Evolutionary conservation across 2,329 filamentous ascomycete species (phyloP).

Genomic region (Phyllosticta capitalensis): DNA sequence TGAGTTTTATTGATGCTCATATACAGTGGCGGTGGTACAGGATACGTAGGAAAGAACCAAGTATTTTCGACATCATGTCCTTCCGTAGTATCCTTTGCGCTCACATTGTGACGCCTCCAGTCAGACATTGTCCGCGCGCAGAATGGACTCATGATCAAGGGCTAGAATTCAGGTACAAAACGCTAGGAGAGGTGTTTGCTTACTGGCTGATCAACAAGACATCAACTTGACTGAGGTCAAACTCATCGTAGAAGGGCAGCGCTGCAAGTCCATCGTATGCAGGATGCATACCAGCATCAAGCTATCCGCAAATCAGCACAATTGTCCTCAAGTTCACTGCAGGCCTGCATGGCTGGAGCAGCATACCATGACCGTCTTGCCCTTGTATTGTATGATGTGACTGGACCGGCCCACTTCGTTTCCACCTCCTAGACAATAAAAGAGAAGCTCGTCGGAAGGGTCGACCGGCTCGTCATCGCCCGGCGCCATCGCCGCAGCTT

Average conservation of each 20-base stretch:
- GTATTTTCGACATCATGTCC: conserved; percentile 7
- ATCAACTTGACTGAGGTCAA: conserved; percentile 94
- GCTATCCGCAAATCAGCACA: conserved; percentile 42
- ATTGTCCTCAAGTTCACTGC: background rate
- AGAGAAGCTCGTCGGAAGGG: conserved; percentile 87
- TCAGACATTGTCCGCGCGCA: background rate
- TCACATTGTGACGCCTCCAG: background rate
- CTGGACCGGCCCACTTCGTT: conserved; percentile 97
- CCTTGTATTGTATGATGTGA: conserved; percentile 98
- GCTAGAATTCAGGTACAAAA: conserved; percentile 9
- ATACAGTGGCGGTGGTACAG: conserved; percentile 11
- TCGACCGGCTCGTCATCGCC: conserved; percentile 77
- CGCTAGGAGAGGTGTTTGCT: conserved; percentile 38
- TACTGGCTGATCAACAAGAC: conserved; percentile 99
- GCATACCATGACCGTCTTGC: conserved; percentile 94
- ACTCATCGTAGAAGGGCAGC: conserved; percentile 96
- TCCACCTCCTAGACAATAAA: conserved; percentile 85
- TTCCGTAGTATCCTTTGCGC: background rate
- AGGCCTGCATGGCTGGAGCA: background rate
- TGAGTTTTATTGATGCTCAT: conserved; percentile 13
- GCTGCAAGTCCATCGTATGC: conserved; percentile 90
- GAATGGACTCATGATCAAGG: background rate
- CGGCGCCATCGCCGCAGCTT: conserved; percentile 68
- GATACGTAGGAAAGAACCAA: conserved; percentile 2
- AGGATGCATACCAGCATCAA: conserved; percentile 94